Evolutionary conservation across 2,329 filamentous ascomycete species (phyloP).

Genomic region (Cladophialophora yegresii): DNA sequence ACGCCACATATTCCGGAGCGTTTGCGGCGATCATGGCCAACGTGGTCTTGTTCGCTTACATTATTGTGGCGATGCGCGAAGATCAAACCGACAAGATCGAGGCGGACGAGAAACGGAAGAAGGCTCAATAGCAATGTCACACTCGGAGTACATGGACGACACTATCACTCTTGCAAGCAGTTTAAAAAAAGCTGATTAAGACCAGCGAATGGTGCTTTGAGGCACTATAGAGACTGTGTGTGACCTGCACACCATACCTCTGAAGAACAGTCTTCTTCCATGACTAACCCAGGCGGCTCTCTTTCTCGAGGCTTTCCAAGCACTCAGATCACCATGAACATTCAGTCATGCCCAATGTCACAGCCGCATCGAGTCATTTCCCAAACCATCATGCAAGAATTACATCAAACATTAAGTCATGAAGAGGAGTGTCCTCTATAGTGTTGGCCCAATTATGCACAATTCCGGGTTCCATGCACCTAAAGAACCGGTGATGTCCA

Average conservation of each 20-base stretch:
- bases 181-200: background rate
- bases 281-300: background rate
- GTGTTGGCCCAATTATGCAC: conserved; percentile 18
- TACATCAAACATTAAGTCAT: conserved; percentile 35
- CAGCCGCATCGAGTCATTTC: conserved; percentile 7
- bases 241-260: conserved; percentile 13
- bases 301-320: background rate
- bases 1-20: conserved; percentile 82
- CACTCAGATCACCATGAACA: background rate
- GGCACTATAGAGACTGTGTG: conserved; percentile 10
- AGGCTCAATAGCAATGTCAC: conserved; percentile 43
- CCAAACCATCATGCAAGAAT: conserved; percentile 21
- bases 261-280: background rate
- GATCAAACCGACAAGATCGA: conserved; percentile 77
- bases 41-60: conserved; percentile 83
- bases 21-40: conserved; percentile 88
- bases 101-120: conserved; percentile 56
- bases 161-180: background rate
- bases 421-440: conserved; percentile 6
- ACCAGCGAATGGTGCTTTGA: conserved; percentile 1
- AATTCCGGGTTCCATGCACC: conserved; percentile 12
- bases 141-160: background rate
- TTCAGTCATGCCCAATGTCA: conserved; percentile 5
- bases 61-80: conserved; percentile 87
- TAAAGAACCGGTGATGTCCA: conserved; percentile 8